phyloP scores from a whole-genome alignment of 208 protist species.

The Naegleria gruberi region DNA sequence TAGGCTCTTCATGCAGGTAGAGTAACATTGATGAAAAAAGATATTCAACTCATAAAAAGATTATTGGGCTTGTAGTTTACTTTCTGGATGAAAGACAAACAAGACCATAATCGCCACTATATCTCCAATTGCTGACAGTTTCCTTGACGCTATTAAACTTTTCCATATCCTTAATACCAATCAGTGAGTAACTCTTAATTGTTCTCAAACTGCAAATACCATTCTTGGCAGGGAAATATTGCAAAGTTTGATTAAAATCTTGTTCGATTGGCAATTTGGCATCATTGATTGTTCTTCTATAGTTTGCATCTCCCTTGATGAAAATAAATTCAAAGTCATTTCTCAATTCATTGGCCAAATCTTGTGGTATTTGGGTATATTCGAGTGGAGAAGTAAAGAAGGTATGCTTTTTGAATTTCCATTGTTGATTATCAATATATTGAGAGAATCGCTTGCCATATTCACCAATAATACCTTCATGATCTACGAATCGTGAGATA shows the following conservation, averaged over 20 bases:
- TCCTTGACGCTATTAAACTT: background rate
- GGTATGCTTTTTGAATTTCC: background rate
- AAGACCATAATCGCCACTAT: no score
- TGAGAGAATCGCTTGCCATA: background rate
- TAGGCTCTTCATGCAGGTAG: background rate
- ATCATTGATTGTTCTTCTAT: background rate
- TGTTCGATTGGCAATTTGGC: background rate
- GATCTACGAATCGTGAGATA: background rate
- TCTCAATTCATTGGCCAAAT: background rate
- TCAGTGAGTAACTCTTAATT: background rate
- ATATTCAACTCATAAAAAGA: background rate
- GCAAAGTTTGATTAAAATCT: background rate
- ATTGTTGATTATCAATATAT: background rate
- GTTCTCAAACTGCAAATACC: background rate
- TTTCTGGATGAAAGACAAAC: no score
- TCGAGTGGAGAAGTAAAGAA: background rate
- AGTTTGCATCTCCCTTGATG: slow-evolving; percentile 4
- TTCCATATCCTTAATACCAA: background rate
- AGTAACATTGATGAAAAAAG: background rate
- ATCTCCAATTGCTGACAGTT: no score
- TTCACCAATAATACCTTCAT: background rate
- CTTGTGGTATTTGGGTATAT: background rate
- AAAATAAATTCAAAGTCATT: background rate
- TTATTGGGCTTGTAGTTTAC: background rate
- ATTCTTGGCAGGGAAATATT: background rate